Evolutionary conservation across 83 land plant species (phyloP).

Genomic region (Diphasiastrum complanatum): DNA sequence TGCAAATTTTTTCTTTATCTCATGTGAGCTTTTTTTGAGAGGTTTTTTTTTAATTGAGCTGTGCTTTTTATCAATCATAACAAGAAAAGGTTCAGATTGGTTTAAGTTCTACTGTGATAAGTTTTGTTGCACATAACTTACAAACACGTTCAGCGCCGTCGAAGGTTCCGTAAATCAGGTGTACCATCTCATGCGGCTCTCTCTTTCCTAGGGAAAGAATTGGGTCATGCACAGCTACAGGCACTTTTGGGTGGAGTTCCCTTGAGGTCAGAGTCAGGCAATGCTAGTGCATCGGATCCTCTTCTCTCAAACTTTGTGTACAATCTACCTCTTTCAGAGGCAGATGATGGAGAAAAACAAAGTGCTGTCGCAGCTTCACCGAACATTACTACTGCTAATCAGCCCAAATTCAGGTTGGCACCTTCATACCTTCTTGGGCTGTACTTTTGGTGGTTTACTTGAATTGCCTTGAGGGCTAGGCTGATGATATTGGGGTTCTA

Average conservation of each 20-base stretch:
- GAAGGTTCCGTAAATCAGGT: constrained; percentile 57
- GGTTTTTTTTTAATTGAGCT: neutral
- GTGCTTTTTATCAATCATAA: neutral
- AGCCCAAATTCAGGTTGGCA: no score
- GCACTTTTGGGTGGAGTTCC: constrained; percentile 63
- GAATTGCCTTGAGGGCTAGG: no score
- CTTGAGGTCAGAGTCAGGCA: constrained; percentile 30
- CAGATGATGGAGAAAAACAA: constrained; percentile 55
- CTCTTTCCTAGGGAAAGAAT: constrained; percentile 68
- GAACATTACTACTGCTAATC: no score
- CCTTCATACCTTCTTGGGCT: no score
- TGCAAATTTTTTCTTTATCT: neutral
- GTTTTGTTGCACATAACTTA: no score
- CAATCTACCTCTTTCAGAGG: constrained; percentile 55
- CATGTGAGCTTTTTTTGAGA: neutral
- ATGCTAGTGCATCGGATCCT: constrained; percentile 46
- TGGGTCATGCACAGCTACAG: constrained; percentile 80
- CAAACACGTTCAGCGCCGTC: constrained; percentile 73
- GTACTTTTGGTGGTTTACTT: no score
- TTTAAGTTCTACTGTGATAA: constrained; percentile 25
- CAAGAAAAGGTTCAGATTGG: neutral
- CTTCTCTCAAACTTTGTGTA: constrained; percentile 63
- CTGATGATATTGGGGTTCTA: no score
- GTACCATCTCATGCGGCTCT: constrained; percentile 58
- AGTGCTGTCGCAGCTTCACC: no score